Base-by-base conservation (phyloP, 2,329 filamentous ascomycete genomes). In the Aureobasidium sp. region DNA sequence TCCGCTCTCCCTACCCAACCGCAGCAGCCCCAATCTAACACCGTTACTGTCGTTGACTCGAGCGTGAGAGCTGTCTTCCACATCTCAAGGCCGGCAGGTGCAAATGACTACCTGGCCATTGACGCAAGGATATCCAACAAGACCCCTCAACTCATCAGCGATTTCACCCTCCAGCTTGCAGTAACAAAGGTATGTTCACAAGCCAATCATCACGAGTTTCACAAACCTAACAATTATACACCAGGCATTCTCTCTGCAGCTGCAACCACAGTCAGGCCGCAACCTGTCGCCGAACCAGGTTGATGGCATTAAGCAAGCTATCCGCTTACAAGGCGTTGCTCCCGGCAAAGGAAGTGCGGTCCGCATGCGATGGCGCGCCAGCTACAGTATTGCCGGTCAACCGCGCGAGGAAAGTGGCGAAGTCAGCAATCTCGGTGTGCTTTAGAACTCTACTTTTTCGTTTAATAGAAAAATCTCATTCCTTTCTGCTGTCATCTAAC, bases 141-240 rank as follows among this genome's bases (percentile, higher is more conserved):
- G 62, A 88, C 86, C 0, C 74, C 81, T 1, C 81, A 88, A 67
- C 81, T 84, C 0, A 81, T 99, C 23, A 81, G 82, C 3, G 88
- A 95, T 64, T 77, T 99, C 31, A 91, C 93, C 61, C 95, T 96
- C 69, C 90, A 96, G 73, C 81, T 95, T 40, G 94, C 94, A 3
- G 93, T 96, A 31, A 94, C 93, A 62, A 97, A 93, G 83, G 92
- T 95, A 77, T 21, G 62, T 27, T 51, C 13, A 46, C 15, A 40
- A n/a, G 7, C 10, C n/a, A 37, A 9, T 19, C 6, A 31, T 17
- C 31, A 15, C 40, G 11, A 21, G 7, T 3, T 45, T 8, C 13
- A n/a, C 33, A 6, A 42, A 29, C n/a, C 15, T 53, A 35, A n/a
- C 29, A 38, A 9, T 23, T 19, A n/a, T 15, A 11, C 25, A 10